Conservation (phyloP, 176 grass and related monocot species). For the Oryza glumipatula region DNA sequence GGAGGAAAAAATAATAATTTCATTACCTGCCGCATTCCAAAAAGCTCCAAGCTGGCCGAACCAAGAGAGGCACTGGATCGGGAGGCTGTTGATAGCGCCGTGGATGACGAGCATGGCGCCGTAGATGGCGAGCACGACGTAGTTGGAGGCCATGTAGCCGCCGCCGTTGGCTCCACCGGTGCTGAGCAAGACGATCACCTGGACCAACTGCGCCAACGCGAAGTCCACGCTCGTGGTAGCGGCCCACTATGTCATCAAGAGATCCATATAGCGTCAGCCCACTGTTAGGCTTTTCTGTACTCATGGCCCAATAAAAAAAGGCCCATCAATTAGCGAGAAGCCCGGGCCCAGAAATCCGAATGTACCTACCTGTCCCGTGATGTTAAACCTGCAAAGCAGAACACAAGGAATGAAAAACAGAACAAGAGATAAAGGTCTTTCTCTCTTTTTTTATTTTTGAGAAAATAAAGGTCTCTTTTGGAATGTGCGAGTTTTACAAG, state of each 20-base stretch:
- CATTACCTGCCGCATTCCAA: constrained; percentile 34
- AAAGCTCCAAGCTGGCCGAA: constrained; percentile 34
- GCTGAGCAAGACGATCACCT: constrained; percentile 59
- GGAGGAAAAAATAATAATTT: too few relatives aligned
- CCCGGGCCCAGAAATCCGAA: too few relatives aligned
- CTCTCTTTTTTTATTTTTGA: too few relatives aligned
- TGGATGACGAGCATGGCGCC: constrained; percentile 41
- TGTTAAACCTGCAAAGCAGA: too few relatives aligned
- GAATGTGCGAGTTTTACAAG: too few relatives aligned
- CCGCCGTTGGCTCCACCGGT: constrained; percentile 58
- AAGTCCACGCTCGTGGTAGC: constrained; percentile 54
- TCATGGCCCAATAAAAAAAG: too few relatives aligned
- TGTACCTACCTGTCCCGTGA: too few relatives aligned
- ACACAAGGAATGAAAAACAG: too few relatives aligned
- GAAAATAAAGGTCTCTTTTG: too few relatives aligned
- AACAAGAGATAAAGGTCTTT: too few relatives aligned
- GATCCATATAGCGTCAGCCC: background rate
- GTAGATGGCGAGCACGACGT: constrained; percentile 51
- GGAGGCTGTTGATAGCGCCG: constrained; percentile 55
- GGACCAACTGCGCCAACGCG: constrained; percentile 59
- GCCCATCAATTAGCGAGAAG: too few relatives aligned
- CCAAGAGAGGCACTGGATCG: constrained; percentile 50
- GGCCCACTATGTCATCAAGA: constrained; percentile 44
- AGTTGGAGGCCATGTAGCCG: constrained; percentile 61
- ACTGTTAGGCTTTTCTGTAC: too few relatives aligned